Evolutionary conservation across 1,139 yeast species (phyloP).

Genomic region (Taphrina communis): DNA sequence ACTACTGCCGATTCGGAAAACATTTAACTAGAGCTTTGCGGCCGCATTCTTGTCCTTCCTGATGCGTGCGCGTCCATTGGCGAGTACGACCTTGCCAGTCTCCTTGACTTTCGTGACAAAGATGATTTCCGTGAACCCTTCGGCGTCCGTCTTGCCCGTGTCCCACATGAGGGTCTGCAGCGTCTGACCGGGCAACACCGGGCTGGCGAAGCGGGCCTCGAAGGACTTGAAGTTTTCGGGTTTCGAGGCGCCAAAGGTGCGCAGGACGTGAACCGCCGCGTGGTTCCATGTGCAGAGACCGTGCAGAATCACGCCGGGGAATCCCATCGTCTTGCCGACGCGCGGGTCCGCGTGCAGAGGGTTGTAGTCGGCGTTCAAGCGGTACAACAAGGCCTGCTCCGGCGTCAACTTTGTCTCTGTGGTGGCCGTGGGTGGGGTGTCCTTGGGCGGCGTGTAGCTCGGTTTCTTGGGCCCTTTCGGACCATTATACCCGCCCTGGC

Average conservation of each 20-base stretch:
- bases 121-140: slow-evolving; percentile 29
- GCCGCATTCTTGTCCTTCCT: slow-evolving; percentile 16
- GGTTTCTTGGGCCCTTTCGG: slow-evolving; percentile 37
- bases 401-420: slow-evolving; percentile 35
- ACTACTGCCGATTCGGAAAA: no score
- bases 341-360: slow-evolving; percentile 39
- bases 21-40: neutral
- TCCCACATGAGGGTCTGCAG: slow-evolving; percentile 38
- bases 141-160: slow-evolving; percentile 8
- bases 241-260: slow-evolving; percentile 29
- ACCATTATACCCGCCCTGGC: slow-evolving; percentile 38
- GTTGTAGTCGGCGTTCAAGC: slow-evolving; percentile 39
- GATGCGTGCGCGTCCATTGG: slow-evolving; percentile 38
- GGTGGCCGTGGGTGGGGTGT: slow-evolving; percentile 20
- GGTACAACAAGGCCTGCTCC: slow-evolving; percentile 37
- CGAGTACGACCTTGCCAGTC: slow-evolving; percentile 33
- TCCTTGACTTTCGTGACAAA: slow-evolving; percentile 38
- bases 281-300: slow-evolving; percentile 37
- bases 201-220: slow-evolving; percentile 37
- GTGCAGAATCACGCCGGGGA: slow-evolving; percentile 36
- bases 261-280: slow-evolving; percentile 37
- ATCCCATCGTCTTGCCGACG: slow-evolving; percentile 36
- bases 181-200: slow-evolving; percentile 38
- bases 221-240: slow-evolving; percentile 29
- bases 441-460: slow-evolving; percentile 34